Conservation (phyloP, 768 basidiomycete genomes). For the Ramaria sp. region DNA sequence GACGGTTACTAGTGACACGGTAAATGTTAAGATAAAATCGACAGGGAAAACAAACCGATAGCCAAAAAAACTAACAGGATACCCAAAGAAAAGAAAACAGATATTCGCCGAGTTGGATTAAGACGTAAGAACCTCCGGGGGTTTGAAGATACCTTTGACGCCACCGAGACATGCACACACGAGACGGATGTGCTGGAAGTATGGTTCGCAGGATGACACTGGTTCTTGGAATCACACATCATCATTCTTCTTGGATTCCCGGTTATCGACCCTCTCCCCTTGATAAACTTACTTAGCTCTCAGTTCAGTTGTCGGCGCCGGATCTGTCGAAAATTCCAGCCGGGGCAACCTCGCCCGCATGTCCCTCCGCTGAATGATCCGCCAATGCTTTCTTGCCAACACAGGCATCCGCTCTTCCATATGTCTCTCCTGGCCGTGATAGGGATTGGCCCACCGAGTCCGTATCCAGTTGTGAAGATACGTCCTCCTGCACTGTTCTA, state of each 20-base stretch:
- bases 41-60: too few species aligned
- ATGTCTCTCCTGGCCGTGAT: conserved; percentile 20
- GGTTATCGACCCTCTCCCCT: not conserved
- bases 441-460: conserved; percentile 19
- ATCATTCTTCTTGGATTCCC: not conserved
- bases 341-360: conserved; percentile 58
- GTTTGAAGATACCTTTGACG: not conserved
- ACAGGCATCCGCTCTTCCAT: conserved; percentile 30
- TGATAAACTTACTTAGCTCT: not conserved
- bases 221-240: too few species aligned
- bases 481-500: conserved; percentile 13
- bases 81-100: too few species aligned
- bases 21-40: not conserved
- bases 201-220: conserved; percentile 72
- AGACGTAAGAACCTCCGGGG: too few species aligned
- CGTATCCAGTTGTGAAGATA: conserved; percentile 17
- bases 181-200: conserved; percentile 61
- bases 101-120: too few species aligned
- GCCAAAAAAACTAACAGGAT: too few species aligned
- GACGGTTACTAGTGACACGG: not conserved
- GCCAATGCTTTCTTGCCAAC: conserved; percentile 39
- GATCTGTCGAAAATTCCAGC: conserved; percentile 46
- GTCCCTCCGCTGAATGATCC: conserved; percentile 49
- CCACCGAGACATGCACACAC: not conserved
- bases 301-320: conserved; percentile 63